These are phyloP conservation scores for Rhizomucor pusillus DNA, from an alignment of 371 early-diverging fungal genomes.

Conservation along the genomic window DNA sequence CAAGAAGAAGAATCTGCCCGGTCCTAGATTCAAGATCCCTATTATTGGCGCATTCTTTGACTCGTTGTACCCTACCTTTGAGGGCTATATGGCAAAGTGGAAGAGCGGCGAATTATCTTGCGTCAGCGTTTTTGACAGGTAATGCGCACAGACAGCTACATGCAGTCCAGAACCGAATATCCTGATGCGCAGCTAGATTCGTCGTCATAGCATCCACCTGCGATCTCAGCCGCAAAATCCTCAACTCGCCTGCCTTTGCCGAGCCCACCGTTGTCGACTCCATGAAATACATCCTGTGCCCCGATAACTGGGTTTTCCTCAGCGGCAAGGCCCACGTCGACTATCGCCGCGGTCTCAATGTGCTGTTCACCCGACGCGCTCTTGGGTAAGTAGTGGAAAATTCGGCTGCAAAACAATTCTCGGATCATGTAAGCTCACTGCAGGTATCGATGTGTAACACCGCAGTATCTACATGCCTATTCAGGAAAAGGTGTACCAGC, in stretches of 20 bases:
- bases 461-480: constrained; percentile 46
- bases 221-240: constrained; percentile 48
- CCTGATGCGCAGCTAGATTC: constrained; percentile 27
- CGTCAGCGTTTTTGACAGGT: constrained; percentile 54
- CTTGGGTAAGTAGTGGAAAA: constrained; percentile 32
- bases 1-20: constrained; percentile 51
- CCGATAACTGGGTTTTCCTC: constrained; percentile 54
- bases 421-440: too few species aligned
- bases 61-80: constrained; percentile 54
- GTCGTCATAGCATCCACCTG: constrained; percentile 55
- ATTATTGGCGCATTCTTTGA: constrained; percentile 55
- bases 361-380: constrained; percentile 47
- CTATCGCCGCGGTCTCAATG: constrained; percentile 49
- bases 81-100: constrained; percentile 55
- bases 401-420: not conserved
- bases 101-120: constrained; percentile 55
- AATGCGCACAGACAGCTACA: constrained; percentile 2
- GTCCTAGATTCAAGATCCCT: constrained; percentile 47
- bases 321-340: constrained; percentile 49
- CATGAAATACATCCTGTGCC: constrained; percentile 47
- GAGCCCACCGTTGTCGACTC: constrained; percentile 49
- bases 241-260: constrained; percentile 45
- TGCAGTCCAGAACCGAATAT: constrained; percentile 4
- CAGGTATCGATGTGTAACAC: not conserved
- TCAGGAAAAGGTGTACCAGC: constrained; percentile 44